A percentile compares a stretch with the other conserved stretches of the same genome.
Evolutionary conservation across 2,329 filamentous ascomycete species (phyloP).

Genomic region (Raffaelea albimanens): DNA sequence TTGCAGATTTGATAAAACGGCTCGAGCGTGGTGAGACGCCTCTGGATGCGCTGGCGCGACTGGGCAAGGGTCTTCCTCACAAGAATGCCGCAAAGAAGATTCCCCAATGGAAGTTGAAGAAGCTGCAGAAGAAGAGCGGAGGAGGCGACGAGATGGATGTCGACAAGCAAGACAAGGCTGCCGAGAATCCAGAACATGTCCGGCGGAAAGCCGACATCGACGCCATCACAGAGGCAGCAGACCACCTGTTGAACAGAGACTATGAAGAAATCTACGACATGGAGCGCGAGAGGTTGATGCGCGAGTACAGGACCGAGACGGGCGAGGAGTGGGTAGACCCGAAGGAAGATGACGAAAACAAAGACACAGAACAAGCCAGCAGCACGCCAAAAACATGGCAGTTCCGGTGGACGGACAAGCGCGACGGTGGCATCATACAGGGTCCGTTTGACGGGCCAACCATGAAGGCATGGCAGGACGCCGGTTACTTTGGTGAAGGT

Average conservation of each 20-base stretch:
- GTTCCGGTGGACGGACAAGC: slow-evolving; percentile 83
- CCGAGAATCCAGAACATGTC: slow-evolving; percentile 59
- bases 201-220: slow-evolving; percentile 67
- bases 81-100: slow-evolving; percentile 44
- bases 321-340: slow-evolving; percentile 70
- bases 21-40: slow-evolving; percentile 77
- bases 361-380: slow-evolving; percentile 2
- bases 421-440: slow-evolving; percentile 69
- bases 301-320: slow-evolving; percentile 76
- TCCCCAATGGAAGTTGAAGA: slow-evolving; percentile 63
- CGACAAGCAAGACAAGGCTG: slow-evolving; percentile 41
- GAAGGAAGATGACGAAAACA: slow-evolving; percentile 9
- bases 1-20: slow-evolving; percentile 61
- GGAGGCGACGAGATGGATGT: slow-evolving; percentile 66
- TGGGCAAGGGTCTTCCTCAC: slow-evolving; percentile 54
- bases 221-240: slow-evolving; percentile 79
- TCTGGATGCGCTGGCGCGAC: slow-evolving; percentile 74
- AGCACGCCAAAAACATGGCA: slow-evolving; percentile 57
- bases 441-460: slow-evolving; percentile 78
- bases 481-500: slow-evolving; percentile 85
- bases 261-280: slow-evolving; percentile 87
- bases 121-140: slow-evolving; percentile 35
- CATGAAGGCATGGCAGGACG: slow-evolving; percentile 86
- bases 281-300: slow-evolving; percentile 72
- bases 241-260: slow-evolving; percentile 73